Evolutionary conservation across 257 asterid species (phyloP), one percentile per base, ranked within the genome.

Genomic region (Henckelia pumila): DNA sequence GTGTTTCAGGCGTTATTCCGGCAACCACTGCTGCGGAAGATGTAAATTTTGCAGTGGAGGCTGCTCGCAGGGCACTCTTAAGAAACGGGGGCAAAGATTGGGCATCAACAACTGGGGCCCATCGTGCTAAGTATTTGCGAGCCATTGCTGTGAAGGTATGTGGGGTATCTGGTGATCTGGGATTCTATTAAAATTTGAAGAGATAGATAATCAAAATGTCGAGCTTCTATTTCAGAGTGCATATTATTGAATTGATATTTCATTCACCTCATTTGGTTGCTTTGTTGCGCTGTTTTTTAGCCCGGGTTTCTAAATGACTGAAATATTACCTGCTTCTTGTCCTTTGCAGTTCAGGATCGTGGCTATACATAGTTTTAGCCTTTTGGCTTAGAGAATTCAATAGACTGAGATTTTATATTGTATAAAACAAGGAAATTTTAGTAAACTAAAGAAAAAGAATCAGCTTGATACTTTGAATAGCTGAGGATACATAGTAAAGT

Each of bases 21-120:
- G 95, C 93, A 20, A 95, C 96, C 16, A 82, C 93, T 0, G n/a
- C n/a, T n/a, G 80, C 83, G 10, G 97, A 86, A 67, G 97, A 91
- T 78, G 95, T 82, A 32, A 76, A 82, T 55, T 59, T 73, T 72
- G 85, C 87, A 3, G 87, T 82, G 71, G 81, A 69, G 73, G 87
- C 85, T 13, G 97, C 96, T 33, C 81, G 88, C 40, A 81, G 29
- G 68, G 96, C 95, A 0, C 66, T 86, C 55, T 59, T 59, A 2
- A 63, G 88, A 66, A 81, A 86, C 49, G 83, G 78, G 11, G 84
- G 84, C 59, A 72, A 60, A 67, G 80, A 78, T 30, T 82, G 87
- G 87, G 75, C 83, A 22, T 53, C 85, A 2, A 78, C 85, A 33
- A 49, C 85, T 6, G 87, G 87, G 24, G 83, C 81, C 7, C 66